phyloP scores from a whole-genome alignment of 108 stramenopile species.

The Conticribra guillardii region DNA sequence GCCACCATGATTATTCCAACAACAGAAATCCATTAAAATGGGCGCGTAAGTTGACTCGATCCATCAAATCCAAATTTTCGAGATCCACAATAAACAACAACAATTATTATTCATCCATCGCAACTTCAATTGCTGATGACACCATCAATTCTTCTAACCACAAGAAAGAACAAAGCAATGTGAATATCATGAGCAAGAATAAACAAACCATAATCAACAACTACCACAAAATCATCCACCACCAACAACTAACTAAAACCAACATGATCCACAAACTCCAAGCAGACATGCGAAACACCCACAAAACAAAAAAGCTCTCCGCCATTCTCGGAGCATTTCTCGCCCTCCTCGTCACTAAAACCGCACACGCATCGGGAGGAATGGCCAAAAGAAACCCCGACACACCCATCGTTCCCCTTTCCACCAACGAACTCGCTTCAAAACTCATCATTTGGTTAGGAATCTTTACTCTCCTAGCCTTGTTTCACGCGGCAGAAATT shows the following conservation, averaged over 20 bases:
- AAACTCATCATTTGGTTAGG: conserved; percentile 43
- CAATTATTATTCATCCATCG: neutral
- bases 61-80: conserved; percentile 27
- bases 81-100: neutral
- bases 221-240: no score
- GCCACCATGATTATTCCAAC: no score
- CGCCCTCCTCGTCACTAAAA: conserved; percentile 18
- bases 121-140: no score
- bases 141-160: no score
- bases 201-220: neutral
- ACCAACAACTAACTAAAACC: no score
- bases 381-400: conserved; percentile 40
- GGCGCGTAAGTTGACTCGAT: conserved; percentile 14
- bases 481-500: conserved; percentile 93
- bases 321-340: conserved; percentile 21
- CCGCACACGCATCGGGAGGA: conserved; percentile 25
- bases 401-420: conserved; percentile 37
- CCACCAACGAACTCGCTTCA: conserved; percentile 47
- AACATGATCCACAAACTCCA: no score
- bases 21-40: conserved; percentile 27
- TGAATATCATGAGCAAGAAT: conserved; percentile 7
- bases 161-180: neutral
- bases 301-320: conserved; percentile 2
- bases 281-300: no score
- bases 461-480: conserved; percentile 73